These are phyloP conservation scores for Colletotrichum siamense DNA, from an alignment of 2,329 filamentous ascomycete genomes.

Conservation along the genomic window DNA sequence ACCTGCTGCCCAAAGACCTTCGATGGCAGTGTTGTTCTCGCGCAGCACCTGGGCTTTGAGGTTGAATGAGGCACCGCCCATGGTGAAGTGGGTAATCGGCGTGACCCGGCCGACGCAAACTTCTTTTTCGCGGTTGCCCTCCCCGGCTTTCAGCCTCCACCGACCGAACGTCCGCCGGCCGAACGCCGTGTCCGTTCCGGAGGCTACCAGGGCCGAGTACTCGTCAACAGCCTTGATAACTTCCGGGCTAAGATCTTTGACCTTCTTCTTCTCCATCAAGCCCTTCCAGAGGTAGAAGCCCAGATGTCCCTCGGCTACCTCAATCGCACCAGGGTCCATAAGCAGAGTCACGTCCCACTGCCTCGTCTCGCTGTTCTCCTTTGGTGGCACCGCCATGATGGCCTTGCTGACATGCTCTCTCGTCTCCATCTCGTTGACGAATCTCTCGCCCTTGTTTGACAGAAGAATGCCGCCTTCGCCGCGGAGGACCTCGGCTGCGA, in stretches of 20 bases:
- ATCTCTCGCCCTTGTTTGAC: slow-evolving; percentile 49
- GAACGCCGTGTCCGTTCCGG: slow-evolving; percentile 45
- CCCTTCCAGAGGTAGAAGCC: slow-evolving; percentile 70
- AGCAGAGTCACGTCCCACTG: slow-evolving; percentile 67
- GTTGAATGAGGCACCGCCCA: slow-evolving; percentile 68
- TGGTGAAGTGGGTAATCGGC: slow-evolving; percentile 70
- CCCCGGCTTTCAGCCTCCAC: slow-evolving; percentile 53
- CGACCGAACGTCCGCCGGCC: slow-evolving; percentile 58
- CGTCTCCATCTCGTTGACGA: slow-evolving; percentile 68
- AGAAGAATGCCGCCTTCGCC: slow-evolving; percentile 68
- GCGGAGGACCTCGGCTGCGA: slow-evolving; percentile 67
- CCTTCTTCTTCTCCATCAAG: slow-evolving; percentile 60
- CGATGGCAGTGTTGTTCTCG: slow-evolving; percentile 42
- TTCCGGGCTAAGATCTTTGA: slow-evolving; percentile 50
- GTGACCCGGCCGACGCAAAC: slow-evolving; percentile 66
- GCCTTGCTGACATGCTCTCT: slow-evolving; percentile 60
- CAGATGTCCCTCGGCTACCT: slow-evolving; percentile 58
- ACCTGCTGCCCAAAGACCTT: slow-evolving; percentile 66
- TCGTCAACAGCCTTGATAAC: slow-evolving; percentile 49
- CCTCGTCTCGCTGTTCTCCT: slow-evolving; percentile 34
- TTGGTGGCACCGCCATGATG: slow-evolving; percentile 48
- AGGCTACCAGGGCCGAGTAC: slow-evolving; percentile 52
- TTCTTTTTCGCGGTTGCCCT: slow-evolving; percentile 53
- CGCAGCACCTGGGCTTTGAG: slow-evolving; percentile 56
- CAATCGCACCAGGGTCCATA: slow-evolving; percentile 62